Conservation (phyloP, 2,329 filamentous ascomycete genomes). For the Hypoxylon sp. region DNA sequence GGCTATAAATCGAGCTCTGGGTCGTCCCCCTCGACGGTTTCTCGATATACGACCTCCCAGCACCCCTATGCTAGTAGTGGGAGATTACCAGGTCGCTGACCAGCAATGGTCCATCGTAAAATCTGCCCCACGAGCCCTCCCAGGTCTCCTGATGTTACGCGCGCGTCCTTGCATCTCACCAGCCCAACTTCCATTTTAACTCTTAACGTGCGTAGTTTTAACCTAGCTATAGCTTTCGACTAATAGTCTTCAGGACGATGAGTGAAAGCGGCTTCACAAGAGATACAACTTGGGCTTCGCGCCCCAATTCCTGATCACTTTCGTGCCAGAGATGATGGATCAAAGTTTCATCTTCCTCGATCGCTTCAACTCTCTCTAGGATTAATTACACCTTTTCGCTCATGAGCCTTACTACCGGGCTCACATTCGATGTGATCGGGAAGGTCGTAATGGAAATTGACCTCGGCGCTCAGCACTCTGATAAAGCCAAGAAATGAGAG, state of each 20-base stretch:
- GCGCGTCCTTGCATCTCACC: not conserved
- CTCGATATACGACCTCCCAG: constrained; percentile 53
- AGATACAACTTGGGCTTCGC: constrained; percentile 55
- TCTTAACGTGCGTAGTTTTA: not conserved
- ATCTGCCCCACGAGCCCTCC: not conserved
- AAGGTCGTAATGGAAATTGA: constrained; percentile 52
- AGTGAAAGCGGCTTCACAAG: constrained; percentile 52
- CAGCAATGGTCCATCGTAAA: not conserved
- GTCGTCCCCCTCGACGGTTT: constrained; percentile 51
- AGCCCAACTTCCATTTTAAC: not conserved
- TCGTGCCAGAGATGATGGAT: constrained; percentile 54
- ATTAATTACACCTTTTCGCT: constrained; percentile 47
- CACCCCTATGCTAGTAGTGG: constrained; percentile 50
- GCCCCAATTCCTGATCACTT: constrained; percentile 53
- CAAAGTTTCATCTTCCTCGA: constrained; percentile 50
- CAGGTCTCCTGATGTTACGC: not conserved
- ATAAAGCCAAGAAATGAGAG: constrained; percentile 40
- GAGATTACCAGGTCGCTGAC: constrained; percentile 53
- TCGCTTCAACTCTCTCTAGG: constrained; percentile 47
- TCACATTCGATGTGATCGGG: constrained; percentile 57
- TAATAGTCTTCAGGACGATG: constrained; percentile 29
- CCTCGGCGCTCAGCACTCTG: constrained; percentile 49
- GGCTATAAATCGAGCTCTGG: constrained; percentile 48
- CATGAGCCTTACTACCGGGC: constrained; percentile 43
- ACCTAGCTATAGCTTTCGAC: not conserved